Base-by-base conservation (phyloP, 2,329 filamentous ascomycete genomes). In the Colletotrichum costaricense region DNA sequence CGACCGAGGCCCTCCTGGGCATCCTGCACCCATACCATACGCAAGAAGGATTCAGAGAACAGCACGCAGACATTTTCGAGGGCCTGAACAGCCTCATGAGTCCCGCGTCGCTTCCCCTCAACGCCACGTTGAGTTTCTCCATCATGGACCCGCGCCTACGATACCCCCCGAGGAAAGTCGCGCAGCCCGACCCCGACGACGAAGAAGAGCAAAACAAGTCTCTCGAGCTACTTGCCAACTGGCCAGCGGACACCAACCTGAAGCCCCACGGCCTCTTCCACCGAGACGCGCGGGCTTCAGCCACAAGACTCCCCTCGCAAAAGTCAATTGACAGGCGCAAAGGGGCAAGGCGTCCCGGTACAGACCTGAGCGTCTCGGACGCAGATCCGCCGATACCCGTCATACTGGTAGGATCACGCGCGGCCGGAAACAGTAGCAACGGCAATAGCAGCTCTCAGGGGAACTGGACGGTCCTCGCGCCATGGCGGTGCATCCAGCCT, bases 401-500 rank as follows among this genome's bases (percentile, higher is more conserved):
- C 52, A 85, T 96, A 1, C 83, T 97, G 6, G 86, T 94, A 5
- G 87, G 92, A 42, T 90, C 89, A 12, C 88, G 90, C 4, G 80
- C 87, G 11, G 80, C 83, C 12, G 78, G 6, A 42, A 19, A 42
- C 38, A 42, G 2, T 16, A 35, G 33, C 33, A 35, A 35, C 11
- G 16, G 16, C 0, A 42, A 83, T 49, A 84, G 82, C 12, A 88
- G 88, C 59, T 84, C 86, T 1, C 91, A 93, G 60, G 93, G 93
- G 0, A 92, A 88, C 0, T 98, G 95, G 95, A 97, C 92, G 0
- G 81, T 98, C 1, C 86, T 98, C 28, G 88, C 97, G 3, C 97
- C 97, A 0, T 98, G 96, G 95, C 95, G 94, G 79, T 98, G 94
- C 77, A 93, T 98, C 46, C 86, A 91, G 46, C 91, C 94, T 0